These are phyloP conservation scores for Seminavis robusta DNA, from an alignment of 108 stramenopile genomes.

Conservation along the genomic window DNA sequence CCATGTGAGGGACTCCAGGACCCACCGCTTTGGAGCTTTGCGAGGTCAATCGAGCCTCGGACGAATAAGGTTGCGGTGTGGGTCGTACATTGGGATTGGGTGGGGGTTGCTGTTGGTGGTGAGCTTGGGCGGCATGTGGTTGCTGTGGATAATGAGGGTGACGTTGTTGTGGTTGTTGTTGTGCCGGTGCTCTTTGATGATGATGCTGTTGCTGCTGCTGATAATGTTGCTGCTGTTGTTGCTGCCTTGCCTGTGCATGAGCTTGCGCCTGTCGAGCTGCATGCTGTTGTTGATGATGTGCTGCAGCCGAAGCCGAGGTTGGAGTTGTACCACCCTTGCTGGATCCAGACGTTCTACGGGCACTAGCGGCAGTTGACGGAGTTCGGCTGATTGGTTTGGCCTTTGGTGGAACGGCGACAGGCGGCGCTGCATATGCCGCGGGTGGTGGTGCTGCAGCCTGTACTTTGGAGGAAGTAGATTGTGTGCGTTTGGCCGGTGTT, in stretches of 20 bases:
- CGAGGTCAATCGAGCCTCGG: slow-evolving; percentile 41
- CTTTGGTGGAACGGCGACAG: background rate
- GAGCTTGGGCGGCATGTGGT: background rate
- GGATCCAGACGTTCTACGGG: no score
- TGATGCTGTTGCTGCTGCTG: slow-evolving; percentile 21
- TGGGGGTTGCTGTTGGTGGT: slow-evolving; percentile 11
- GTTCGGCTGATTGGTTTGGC: background rate
- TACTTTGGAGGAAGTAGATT: background rate
- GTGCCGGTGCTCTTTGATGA: slow-evolving; percentile 1
- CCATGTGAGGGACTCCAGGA: slow-evolving; percentile 38
- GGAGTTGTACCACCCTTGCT: background rate
- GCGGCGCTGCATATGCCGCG: background rate
- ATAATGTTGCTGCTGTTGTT: slow-evolving; percentile 15
- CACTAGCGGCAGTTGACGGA: no score
- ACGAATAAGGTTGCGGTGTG: slow-evolving; percentile 36
- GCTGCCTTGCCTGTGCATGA: slow-evolving; percentile 13
- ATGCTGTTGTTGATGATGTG: slow-evolving; percentile 8
- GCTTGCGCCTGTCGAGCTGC: background rate
- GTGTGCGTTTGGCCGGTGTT: slow-evolving; percentile 7
- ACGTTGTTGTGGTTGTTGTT: slow-evolving; percentile 19
- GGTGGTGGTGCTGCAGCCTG: background rate
- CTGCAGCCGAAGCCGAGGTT: background rate
- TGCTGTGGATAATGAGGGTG: background rate
- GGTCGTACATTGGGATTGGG: slow-evolving; percentile 5
- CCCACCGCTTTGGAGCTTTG: slow-evolving; percentile 11